Base-by-base conservation (phyloP, 2,329 filamentous ascomycete genomes). In the Epichloe coenophiala region DNA sequence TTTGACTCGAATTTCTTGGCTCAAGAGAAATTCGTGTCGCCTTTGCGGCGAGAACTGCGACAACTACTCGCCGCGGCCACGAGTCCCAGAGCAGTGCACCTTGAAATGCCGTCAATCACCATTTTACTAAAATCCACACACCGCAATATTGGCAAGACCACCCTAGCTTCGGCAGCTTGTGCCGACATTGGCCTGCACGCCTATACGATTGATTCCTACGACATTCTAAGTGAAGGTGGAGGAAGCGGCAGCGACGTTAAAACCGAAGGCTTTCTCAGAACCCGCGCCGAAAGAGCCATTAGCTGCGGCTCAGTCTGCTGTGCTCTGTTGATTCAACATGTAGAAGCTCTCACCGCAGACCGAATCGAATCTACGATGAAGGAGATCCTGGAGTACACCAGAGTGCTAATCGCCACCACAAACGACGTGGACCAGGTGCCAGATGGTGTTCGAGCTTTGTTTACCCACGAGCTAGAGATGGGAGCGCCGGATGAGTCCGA, bases 381-480 rank as follows among this genome's bases (percentile, higher is more conserved):
- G 61, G 87, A 95, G 54, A 83, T 97, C 3, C 68, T 96, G 21
- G 74, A 79, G n/a, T 83, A 86, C 45, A 81, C 82, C 3, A 76
- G 93, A 50, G 87, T 97, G 2, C 70, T 98, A 23, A 83, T 98
- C 58, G 91, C 93, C 1, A 98, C 93, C 0, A 96, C 91, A 0
- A 95, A 89, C 6, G 91, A 97, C 57, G 82, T 96, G 0, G 93
- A 97, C 63, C 94, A 97, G 65, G 80, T 98, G 1, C 87, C 91
- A 0, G 90, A 96, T 59, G 86, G 86, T 1, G 83, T 97, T 19
- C 81, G 93, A 49, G 88, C 88, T 11, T 73, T 97, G 3, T 97
- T 98, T 65, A 95, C 89, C 0, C 91, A 98, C 60, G 93, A 98
- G 66, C 75, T 98, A 41, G 91, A 97, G 61, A 88, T 98, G 79